A percentile compares a stretch with the other conserved stretches of the same genome.
Evolutionary conservation across 495 filamentous ascomycete genomes (phyloP).

Genomic region (Penicillium atrosanguineum): DNA sequence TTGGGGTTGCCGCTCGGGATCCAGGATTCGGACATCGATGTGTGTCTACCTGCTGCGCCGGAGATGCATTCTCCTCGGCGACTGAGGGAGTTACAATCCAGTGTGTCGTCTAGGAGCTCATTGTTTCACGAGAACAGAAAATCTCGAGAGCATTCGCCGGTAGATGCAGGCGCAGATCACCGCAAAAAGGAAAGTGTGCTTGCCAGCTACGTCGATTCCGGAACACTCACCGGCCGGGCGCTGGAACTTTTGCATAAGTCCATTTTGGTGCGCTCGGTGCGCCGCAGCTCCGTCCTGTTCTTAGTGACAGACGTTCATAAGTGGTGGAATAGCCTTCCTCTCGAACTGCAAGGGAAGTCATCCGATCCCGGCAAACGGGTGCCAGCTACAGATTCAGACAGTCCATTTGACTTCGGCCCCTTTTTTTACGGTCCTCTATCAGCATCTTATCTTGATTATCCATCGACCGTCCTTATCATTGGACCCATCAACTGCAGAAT

Average conservation of each 20-base stretch:
- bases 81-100: not conserved
- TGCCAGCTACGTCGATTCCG: slow-evolving; percentile 41
- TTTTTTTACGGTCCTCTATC: slow-evolving; percentile 58
- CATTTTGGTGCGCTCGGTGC: slow-evolving; percentile 35
- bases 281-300: slow-evolving; percentile 33
- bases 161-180: slow-evolving; percentile 7
- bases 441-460: slow-evolving; percentile 68
- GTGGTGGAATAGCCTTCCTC: slow-evolving; percentile 43
- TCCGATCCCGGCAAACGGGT: not conserved
- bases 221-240: slow-evolving; percentile 38
- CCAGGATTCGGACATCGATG: slow-evolving; percentile 44
- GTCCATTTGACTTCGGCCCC: slow-evolving; percentile 39
- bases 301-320: slow-evolving; percentile 44
- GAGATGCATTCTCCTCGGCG: slow-evolving; percentile 30
- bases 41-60: slow-evolving; percentile 31
- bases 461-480: slow-evolving; percentile 44
- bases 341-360: slow-evolving; percentile 24
- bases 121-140: not conserved
- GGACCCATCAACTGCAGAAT: slow-evolving; percentile 32
- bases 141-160: not conserved
- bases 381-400: slow-evolving; percentile 1
- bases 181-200: slow-evolving; percentile 29
- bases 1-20: slow-evolving; percentile 44
- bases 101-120: not conserved
- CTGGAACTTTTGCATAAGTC: slow-evolving; percentile 45